Evolutionary conservation across 306 rosid species (phyloP).

Genomic region (Calophaca sinica): DNA sequence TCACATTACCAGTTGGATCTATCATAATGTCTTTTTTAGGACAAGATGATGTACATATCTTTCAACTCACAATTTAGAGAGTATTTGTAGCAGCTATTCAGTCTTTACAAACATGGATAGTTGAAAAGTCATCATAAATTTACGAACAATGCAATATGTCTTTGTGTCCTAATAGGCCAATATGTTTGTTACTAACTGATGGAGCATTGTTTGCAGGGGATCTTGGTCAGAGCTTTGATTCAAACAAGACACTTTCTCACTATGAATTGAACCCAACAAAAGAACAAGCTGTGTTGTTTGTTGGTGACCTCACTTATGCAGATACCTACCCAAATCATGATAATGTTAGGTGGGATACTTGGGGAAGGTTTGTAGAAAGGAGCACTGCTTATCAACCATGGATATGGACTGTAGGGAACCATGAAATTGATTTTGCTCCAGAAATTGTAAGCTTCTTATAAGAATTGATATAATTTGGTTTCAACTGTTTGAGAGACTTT

Average conservation of each 20-base stretch:
- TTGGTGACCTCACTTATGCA: conserved; percentile 91
- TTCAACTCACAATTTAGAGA: too few species aligned
- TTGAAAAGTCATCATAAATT: conserved; percentile 1
- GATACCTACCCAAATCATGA: conserved; percentile 76
- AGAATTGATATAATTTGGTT: neutral
- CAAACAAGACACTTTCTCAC: conserved; percentile 77
- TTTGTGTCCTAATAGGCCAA: neutral
- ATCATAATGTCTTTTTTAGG: too few species aligned
- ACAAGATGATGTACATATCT: too few species aligned
- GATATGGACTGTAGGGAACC: conserved; percentile 97
- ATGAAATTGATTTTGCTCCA: conserved; percentile 81
- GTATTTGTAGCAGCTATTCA: too few species aligned
- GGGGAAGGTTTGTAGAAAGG: conserved; percentile 91
- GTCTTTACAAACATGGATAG: too few species aligned
- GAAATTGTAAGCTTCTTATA: conserved; percentile 62
- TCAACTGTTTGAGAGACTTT: neutral
- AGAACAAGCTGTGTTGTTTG: conserved; percentile 71
- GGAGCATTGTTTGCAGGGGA: conserved; percentile 64
- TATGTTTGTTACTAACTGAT: conserved; percentile 25
- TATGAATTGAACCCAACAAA: conserved; percentile 69
- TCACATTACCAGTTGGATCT: too few species aligned
- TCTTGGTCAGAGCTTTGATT: conserved; percentile 91
- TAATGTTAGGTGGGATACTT: conserved; percentile 82
- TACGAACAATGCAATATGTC: conserved; percentile 18
- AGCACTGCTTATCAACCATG: conserved; percentile 94